phyloP scores from a whole-genome alignment of 352 stramenopile species.

The Phytopythium mirpurense region DNA sequence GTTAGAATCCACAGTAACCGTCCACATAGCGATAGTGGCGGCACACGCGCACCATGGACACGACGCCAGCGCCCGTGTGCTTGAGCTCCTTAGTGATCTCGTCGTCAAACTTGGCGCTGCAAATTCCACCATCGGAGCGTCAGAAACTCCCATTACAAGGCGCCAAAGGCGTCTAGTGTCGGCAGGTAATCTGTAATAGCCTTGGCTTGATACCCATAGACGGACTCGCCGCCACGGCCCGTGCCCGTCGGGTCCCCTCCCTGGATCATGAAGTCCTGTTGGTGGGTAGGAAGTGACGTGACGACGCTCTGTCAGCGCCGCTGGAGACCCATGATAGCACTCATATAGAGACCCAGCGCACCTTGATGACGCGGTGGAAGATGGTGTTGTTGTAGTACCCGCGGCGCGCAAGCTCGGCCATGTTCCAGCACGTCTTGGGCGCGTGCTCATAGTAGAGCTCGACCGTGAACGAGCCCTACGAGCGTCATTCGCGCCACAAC shows the following conservation, averaged over 20 bases:
- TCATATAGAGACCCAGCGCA: conserved; percentile 7
- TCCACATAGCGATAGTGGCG: too few relatives aligned
- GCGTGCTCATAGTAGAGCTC: conserved; percentile 93
- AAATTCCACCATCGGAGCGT: too few relatives aligned
- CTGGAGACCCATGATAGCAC: too few relatives aligned
- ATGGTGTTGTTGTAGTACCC: conserved; percentile 96
- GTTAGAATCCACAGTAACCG: too few relatives aligned
- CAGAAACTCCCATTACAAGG: too few relatives aligned
- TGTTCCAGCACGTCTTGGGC: conserved; percentile 91
- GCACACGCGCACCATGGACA: conserved; percentile 79
- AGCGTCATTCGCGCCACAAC: too few relatives aligned
- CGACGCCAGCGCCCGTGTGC: conserved; percentile 90
- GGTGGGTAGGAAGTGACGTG: too few relatives aligned
- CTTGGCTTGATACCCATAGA: conserved; percentile 93
- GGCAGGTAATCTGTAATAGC: too few relatives aligned
- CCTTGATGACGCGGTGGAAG: conserved; percentile 95
- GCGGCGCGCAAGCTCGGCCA: conserved; percentile 85
- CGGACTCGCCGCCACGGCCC: conserved; percentile 87
- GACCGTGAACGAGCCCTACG: conserved; percentile 90
- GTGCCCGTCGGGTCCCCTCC: conserved; percentile 93
- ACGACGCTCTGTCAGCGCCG: too few relatives aligned
- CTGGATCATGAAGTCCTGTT: conserved; percentile 96
- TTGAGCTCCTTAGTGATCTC: conserved; percentile 92
- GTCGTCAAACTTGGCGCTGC: conserved; percentile 92
- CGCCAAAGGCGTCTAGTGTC: too few relatives aligned